phyloP scores from a whole-genome alignment of 768 basidiomycete genomes.

The Pleurotus tuber-regium region DNA sequence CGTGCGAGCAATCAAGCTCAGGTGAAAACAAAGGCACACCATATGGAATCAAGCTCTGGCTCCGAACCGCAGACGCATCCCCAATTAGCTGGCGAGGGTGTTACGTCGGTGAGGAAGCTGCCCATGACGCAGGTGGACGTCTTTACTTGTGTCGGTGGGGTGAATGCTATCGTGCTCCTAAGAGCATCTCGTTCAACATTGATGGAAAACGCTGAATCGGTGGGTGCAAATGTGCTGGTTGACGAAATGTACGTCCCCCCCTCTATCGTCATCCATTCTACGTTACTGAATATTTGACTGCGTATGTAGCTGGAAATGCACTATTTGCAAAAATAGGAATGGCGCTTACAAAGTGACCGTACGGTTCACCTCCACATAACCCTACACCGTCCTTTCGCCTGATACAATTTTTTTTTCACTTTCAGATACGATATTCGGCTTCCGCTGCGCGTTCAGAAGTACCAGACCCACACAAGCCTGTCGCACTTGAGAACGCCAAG shows the following conservation, averaged over 20 bases:
- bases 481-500: constrained; percentile 57
- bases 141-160: constrained; percentile 60
- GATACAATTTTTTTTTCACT: not conserved
- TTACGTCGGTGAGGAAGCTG: constrained; percentile 11
- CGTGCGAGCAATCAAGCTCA: constrained; percentile 24
- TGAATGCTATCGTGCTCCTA: constrained; percentile 57
- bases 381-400: not conserved
- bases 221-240: constrained; percentile 60
- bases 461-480: constrained; percentile 59
- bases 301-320: constrained; percentile 58
- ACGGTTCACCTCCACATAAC: constrained; percentile 20
- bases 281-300: not conserved
- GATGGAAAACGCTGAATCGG: constrained; percentile 43
- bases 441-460: constrained; percentile 49
- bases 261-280: constrained; percentile 6
- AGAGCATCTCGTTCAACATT: constrained; percentile 50
- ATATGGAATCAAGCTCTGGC: constrained; percentile 35
- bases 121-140: constrained; percentile 32
- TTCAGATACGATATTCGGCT: constrained; percentile 62
- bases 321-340: constrained; percentile 49
- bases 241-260: constrained; percentile 61
- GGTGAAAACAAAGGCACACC: constrained; percentile 21
- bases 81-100: constrained; percentile 23
- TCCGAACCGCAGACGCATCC: constrained; percentile 37
- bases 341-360: constrained; percentile 63